These are phyloP conservation scores for Dissophora ornata DNA, from an alignment of 192 early-diverging fungal species.

Conservation along the genomic window DNA sequence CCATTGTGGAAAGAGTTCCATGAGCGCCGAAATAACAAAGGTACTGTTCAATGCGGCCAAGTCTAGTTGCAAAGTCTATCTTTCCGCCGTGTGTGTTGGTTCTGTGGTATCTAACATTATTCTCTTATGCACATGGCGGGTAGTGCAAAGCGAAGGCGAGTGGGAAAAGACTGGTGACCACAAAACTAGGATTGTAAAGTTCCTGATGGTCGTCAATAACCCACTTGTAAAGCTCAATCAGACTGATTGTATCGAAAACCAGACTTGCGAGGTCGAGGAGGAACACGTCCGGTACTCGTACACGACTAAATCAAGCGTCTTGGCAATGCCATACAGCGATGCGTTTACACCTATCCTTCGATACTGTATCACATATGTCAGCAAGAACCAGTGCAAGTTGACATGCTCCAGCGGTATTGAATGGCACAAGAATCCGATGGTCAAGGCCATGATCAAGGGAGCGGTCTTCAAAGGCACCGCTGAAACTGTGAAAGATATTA, in stretches of 20 bases:
- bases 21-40: conserved; percentile 55
- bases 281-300: conserved; percentile 67
- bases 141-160: conserved; percentile 46
- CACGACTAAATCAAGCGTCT: conserved; percentile 23
- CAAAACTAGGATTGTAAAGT: conserved; percentile 63
- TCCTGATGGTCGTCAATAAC: conserved; percentile 77
- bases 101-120: too few species aligned
- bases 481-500: conserved; percentile 60
- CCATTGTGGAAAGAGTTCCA: conserved; percentile 63
- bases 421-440: conserved; percentile 76
- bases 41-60: too few species aligned
- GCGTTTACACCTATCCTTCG: conserved; percentile 69
- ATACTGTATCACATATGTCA: conserved; percentile 76
- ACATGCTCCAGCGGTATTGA: conserved; percentile 66
- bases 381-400: conserved; percentile 63
- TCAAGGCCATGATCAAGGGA: conserved; percentile 74
- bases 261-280: conserved; percentile 63
- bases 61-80: too few species aligned
- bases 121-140: neutral
- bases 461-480: conserved; percentile 69
- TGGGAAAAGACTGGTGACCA: conserved; percentile 12
- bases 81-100: too few species aligned
- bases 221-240: conserved; percentile 83
- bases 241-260: conserved; percentile 68
- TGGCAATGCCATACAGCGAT: conserved; percentile 74